Evolutionary conservation across 495 filamentous ascomycete species (phyloP).

Genomic region (Achaetomiella virescens): DNA sequence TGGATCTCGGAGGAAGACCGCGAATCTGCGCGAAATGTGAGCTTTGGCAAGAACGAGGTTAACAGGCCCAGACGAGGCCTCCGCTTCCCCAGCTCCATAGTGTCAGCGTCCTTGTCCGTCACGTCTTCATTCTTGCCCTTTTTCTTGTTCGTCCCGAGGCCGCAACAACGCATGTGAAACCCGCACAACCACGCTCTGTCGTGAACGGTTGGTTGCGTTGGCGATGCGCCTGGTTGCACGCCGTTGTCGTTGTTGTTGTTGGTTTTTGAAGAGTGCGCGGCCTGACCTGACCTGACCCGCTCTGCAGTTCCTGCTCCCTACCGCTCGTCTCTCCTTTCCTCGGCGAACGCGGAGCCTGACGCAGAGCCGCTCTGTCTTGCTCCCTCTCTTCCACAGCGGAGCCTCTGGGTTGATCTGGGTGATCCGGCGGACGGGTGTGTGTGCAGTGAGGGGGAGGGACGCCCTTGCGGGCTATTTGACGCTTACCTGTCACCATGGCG

Average conservation of each 20-base stretch:
- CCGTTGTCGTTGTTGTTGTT: neutral
- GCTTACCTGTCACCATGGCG: slow-evolving; percentile 27
- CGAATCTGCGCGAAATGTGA: slow-evolving; percentile 16
- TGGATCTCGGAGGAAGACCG: neutral
- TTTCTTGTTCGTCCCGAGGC: neutral
- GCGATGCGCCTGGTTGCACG: neutral
- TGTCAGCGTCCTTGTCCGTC: neutral
- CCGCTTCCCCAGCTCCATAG: slow-evolving; percentile 5
- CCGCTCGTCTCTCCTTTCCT: no score
- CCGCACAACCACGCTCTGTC: neutral
- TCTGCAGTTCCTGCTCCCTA: no score
- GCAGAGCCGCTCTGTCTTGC: neutral
- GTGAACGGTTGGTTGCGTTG: neutral
- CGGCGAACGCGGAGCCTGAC: no score
- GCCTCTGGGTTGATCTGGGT: neutral
- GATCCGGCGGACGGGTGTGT: neutral
- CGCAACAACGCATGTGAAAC: neutral
- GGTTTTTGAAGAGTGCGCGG: neutral
- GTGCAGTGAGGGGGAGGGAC: slow-evolving; percentile 8
- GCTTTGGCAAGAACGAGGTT: slow-evolving; percentile 12
- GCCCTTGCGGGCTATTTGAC: slow-evolving; percentile 10
- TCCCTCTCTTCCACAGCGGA: neutral
- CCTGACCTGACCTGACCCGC: no score
- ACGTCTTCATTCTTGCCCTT: neutral
- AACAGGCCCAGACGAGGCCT: slow-evolving; percentile 16